Conservation (phyloP, 768 basidiomycete species). For the Boletus sensibilis region DNA sequence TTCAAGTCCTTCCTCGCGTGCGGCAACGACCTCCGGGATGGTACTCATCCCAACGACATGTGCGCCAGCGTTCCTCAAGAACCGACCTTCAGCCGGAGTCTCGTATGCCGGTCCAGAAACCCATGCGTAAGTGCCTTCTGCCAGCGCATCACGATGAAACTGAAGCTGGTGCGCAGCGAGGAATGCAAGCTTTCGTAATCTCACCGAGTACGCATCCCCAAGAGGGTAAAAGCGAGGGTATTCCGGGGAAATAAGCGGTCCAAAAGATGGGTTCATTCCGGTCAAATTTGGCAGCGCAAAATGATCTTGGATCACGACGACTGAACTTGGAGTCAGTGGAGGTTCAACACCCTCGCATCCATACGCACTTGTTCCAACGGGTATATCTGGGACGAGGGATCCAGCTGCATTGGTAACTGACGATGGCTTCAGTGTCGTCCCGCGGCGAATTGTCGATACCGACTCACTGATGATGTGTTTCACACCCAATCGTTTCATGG, state of each 20-base stretch:
- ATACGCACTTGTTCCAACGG: conserved; percentile 78
- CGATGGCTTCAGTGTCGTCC: conserved; percentile 1
- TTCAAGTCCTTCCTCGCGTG: conserved; percentile 70
- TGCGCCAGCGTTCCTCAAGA: conserved; percentile 71
- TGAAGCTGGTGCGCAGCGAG: conserved; percentile 64
- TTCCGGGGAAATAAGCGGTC: conserved; percentile 56
- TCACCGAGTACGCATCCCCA: conserved; percentile 77
- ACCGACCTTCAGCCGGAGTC: conserved; percentile 81
- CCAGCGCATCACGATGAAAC: conserved; percentile 53
- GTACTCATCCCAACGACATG: conserved; percentile 97
- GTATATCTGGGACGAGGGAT: conserved; percentile 66
- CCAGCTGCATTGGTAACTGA: conserved; percentile 89
- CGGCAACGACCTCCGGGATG: conserved; percentile 83
- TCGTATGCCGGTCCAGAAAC: conserved; percentile 90
- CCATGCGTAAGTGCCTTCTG: conserved; percentile 88
- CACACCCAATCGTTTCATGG: conserved; percentile 77
- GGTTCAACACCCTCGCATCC: background rate
- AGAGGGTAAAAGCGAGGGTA: conserved; percentile 80
- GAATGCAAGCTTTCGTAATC: conserved; percentile 70
- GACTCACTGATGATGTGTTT: conserved; percentile 70
- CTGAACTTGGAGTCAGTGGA: conserved; percentile 37
- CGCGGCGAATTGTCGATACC: background rate
- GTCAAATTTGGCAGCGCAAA: conserved; percentile 75
- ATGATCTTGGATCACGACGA: conserved; percentile 84
- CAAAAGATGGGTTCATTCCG: conserved; percentile 78